Conservation (phyloP, 2,329 filamentous ascomycete genomes). For the Septoria petroselini region DNA sequence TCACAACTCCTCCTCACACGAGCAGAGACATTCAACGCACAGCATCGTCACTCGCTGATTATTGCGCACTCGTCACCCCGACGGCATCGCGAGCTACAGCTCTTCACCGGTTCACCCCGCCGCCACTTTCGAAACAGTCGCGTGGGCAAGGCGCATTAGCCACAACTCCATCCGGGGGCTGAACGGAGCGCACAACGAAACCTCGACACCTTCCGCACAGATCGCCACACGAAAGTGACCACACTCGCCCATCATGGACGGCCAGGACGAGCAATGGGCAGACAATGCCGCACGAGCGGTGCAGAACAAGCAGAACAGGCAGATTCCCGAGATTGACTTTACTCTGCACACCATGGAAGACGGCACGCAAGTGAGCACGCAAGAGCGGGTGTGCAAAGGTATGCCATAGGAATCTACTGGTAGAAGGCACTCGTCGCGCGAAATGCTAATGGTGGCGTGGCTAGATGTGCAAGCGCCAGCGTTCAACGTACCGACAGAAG, state of each 20-base stretch:
- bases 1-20: too few species aligned
- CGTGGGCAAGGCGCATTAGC: constrained; percentile 16
- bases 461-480: constrained; percentile 96
- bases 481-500: constrained; percentile 85
- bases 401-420: too few species aligned
- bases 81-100: constrained; percentile 1
- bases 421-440: too few species aligned
- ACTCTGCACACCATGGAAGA: constrained; percentile 98
- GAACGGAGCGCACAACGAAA: neutral
- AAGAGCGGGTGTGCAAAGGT: constrained; percentile 99
- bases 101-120: constrained; percentile 15
- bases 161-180: constrained; percentile 11
- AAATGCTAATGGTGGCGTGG: constrained; percentile 23
- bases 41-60: neutral
- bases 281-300: constrained; percentile 92
- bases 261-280: constrained; percentile 51
- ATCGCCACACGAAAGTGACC: neutral
- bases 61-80: neutral
- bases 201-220: neutral
- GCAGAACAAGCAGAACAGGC: constrained; percentile 74
- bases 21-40: too few species aligned
- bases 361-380: constrained; percentile 87
- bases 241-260: constrained; percentile 33
- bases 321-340: constrained; percentile 96
- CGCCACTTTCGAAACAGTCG: constrained; percentile 9